phyloP scores from a whole-genome alignment of 192 early-diverging fungal species.

The Backusella tarrabulga region DNA sequence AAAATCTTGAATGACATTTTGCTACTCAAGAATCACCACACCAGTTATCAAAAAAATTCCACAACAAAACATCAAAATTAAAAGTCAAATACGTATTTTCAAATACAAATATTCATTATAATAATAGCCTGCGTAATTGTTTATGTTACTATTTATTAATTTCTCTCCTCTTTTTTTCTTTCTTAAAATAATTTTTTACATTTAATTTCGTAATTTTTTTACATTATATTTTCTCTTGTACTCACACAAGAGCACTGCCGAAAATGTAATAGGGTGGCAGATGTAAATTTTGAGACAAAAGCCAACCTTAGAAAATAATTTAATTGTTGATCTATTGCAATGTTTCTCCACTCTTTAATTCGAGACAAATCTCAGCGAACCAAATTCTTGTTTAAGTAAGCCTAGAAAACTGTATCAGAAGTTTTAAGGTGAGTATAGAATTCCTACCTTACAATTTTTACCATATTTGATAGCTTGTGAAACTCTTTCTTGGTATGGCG shows the following conservation, averaged over 20 bases:
- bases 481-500: neutral
- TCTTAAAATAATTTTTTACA: neutral
- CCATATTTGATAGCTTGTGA: neutral
- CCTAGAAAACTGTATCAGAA: constrained; percentile 4
- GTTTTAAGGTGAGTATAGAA: constrained; percentile 7
- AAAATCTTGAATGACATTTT: neutral
- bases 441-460: constrained; percentile 7
- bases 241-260: neutral
- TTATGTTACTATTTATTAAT: constrained; percentile 1
- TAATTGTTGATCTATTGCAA: neutral
- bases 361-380: neutral
- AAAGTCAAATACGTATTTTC: neutral
- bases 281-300: neutral
- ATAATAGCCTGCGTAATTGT: neutral
- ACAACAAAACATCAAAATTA: neutral
- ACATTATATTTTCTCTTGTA: neutral
- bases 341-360: neutral
- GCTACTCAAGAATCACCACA: neutral
- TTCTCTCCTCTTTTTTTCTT: neutral
- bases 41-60: neutral
- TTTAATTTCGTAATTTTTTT: neutral
- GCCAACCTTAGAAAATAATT: neutral
- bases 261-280: neutral
- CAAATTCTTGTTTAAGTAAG: neutral
- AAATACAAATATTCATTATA: neutral